Conservation (phyloP, 345 rosid genomes). For the Murraya paniculata region DNA sequence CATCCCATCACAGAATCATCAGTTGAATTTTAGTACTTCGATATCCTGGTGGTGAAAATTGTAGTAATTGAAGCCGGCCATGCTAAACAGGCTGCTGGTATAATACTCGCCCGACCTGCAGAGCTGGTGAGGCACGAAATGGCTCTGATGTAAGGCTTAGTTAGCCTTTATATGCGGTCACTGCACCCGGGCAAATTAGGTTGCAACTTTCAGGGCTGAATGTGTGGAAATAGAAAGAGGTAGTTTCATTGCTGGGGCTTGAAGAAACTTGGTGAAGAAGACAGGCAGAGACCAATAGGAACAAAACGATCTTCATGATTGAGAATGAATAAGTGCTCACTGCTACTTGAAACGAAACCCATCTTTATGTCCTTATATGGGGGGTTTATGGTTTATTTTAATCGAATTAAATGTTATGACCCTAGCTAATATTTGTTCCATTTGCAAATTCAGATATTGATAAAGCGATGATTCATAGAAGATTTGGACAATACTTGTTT, state of each 20-base stretch:
- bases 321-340: too few relatives aligned
- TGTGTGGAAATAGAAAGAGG: conserved; percentile 20
- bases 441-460: too few relatives aligned
- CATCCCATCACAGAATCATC: conserved; percentile 27
- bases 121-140: not conserved
- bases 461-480: too few relatives aligned
- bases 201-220: conserved; percentile 23
- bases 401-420: too few relatives aligned
- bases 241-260: not conserved
- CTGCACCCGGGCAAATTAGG: conserved; percentile 32
- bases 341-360: too few relatives aligned
- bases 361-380: too few relatives aligned
- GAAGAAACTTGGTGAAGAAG: conserved; percentile 12
- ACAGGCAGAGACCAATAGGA: too few relatives aligned
- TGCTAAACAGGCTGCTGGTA: conserved; percentile 24
- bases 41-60: conserved; percentile 30
- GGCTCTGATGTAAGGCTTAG: conserved; percentile 29
- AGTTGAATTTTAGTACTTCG: conserved; percentile 5
- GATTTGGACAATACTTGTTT: too few relatives aligned
- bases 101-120: conserved; percentile 25
- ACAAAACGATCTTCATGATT: too few relatives aligned
- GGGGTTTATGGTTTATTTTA: too few relatives aligned
- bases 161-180: conserved; percentile 14
- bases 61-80: conserved; percentile 35
- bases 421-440: too few relatives aligned